Conservation (phyloP, 2,329 filamentous ascomycete species). For the Verticillium albo-atrum region DNA sequence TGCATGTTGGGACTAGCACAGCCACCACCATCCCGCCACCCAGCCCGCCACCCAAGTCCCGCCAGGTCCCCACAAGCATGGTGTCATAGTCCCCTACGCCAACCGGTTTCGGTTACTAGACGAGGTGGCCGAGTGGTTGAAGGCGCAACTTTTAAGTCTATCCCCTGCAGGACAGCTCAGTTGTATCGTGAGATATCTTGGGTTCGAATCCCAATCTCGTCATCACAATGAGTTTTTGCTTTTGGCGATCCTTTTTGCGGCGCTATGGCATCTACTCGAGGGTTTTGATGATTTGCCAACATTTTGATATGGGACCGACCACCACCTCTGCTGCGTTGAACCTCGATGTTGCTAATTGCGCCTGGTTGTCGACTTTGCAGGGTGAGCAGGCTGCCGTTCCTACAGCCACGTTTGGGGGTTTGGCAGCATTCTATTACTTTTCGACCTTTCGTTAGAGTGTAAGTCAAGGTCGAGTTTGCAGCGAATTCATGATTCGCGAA, state of each 20-base stretch:
- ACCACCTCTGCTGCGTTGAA: too few species aligned
- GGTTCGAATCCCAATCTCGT: not conserved
- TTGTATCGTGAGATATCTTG: not conserved
- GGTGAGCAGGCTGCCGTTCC: too few species aligned
- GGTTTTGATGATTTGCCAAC: too few species aligned
- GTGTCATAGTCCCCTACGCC: not conserved
- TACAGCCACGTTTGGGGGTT: too few species aligned
- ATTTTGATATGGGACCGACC: too few species aligned
- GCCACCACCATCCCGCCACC: not conserved
- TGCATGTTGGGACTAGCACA: not conserved
- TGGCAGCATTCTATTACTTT: too few species aligned
- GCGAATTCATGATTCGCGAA: too few species aligned
- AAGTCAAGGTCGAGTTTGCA: too few species aligned
- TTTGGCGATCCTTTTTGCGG: not conserved
- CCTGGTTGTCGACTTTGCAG: too few species aligned
- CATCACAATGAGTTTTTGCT: not conserved
- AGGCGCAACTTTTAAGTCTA: not conserved
- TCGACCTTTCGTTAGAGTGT: too few species aligned
- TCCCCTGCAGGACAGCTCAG: not conserved
- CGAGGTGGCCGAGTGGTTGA: not conserved
- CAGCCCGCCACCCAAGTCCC: not conserved
- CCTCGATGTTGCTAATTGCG: too few species aligned
- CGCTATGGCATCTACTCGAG: too few species aligned
- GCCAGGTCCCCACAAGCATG: not conserved
- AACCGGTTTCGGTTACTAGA: not conserved